A percentile compares a stretch with the other conserved stretches of the same genome.
phyloP scores from a whole-genome alignment of 192 early-diverging fungal genomes.

The Coemansia sp. region DNA sequence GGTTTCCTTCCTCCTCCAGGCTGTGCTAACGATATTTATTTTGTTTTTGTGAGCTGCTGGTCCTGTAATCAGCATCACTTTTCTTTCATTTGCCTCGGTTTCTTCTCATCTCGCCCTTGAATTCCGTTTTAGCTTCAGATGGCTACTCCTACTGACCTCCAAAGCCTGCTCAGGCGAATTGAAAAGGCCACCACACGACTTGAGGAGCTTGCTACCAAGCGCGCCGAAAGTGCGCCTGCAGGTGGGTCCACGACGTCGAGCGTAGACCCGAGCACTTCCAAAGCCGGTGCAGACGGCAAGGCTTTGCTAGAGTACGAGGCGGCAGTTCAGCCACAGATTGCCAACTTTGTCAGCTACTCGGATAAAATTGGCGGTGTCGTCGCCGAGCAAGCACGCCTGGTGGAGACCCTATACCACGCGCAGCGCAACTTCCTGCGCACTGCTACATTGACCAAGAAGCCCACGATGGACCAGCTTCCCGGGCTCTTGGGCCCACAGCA shows the following conservation, averaged over 20 bases:
- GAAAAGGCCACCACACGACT: constrained; percentile 89
- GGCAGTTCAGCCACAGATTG: constrained; percentile 38
- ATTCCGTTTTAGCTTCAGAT: constrained; percentile 14
- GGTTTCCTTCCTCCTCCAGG: not conserved
- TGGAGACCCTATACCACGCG: constrained; percentile 63
- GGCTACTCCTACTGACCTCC: constrained; percentile 44
- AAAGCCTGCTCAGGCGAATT: constrained; percentile 79
- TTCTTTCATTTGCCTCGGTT: constrained; percentile 1
- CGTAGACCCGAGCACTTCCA: constrained; percentile 35
- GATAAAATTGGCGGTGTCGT: constrained; percentile 61
- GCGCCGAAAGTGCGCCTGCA: constrained; percentile 40
- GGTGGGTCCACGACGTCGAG: not conserved
- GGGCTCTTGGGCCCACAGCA: constrained; percentile 71
- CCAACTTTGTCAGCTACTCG: constrained; percentile 42
- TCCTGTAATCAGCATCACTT: not conserved
- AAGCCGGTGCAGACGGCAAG: constrained; percentile 43
- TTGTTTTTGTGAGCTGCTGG: not conserved
- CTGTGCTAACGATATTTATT: not conserved
- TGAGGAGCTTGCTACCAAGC: constrained; percentile 74
- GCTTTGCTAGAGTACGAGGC: constrained; percentile 56
- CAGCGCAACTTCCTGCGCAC: constrained; percentile 75
- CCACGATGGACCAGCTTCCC: constrained; percentile 60
- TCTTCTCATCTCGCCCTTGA: constrained; percentile 6
- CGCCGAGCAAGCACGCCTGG: constrained; percentile 58
- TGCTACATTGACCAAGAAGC: constrained; percentile 72